Conservation (phyloP, 306 rosid species). For the Cucurbita argyrosperma region DNA sequence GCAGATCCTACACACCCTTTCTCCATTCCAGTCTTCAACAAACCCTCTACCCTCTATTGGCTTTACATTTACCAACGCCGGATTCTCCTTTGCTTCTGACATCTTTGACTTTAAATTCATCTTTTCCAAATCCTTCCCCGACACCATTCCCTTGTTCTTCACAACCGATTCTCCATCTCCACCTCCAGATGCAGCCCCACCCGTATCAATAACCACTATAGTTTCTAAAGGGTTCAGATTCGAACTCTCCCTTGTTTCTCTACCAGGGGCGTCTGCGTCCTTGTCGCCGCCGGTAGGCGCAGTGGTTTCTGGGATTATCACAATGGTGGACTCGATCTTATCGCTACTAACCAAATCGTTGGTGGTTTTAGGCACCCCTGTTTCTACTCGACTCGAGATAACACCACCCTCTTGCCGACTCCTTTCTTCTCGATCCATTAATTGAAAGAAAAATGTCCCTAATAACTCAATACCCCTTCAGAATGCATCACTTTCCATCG, state of each 20-base stretch:
- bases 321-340: neutral
- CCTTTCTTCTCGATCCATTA: neutral
- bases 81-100: constrained; percentile 31
- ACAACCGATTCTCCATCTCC: constrained; percentile 21
- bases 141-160: constrained; percentile 21
- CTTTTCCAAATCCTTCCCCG: neutral
- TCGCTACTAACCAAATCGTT: neutral
- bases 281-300: neutral
- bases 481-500: neutral
- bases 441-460: neutral
- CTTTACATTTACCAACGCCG: constrained; percentile 43
- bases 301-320: neutral
- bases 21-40: constrained; percentile 40
- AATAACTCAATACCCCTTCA: neutral
- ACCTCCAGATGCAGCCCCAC: constrained; percentile 19
- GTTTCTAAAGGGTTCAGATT: constrained; percentile 28
- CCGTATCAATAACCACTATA: constrained; percentile 30
- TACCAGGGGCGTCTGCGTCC: neutral
- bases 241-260: constrained; percentile 20
- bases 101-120: constrained; percentile 18
- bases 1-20: constrained; percentile 85
- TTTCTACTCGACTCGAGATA: neutral
- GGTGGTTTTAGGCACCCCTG: neutral
- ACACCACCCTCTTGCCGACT: neutral
- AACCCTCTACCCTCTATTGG: constrained; percentile 25